Base-by-base conservation (phyloP, 1,284 basidiomycete species). In the Coriolopsis trogii region DNA sequence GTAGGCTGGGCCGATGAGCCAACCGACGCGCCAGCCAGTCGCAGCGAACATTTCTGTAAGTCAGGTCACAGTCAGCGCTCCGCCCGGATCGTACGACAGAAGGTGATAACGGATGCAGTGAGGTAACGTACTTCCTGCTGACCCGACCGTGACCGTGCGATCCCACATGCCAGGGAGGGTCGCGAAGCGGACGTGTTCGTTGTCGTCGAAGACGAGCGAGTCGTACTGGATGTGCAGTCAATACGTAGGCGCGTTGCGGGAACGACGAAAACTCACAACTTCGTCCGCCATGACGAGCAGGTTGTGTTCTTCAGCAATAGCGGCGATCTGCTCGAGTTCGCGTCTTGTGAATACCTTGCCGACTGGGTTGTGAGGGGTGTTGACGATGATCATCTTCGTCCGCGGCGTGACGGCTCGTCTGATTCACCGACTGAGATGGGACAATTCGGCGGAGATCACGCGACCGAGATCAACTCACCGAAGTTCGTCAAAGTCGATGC, bases 151-250 rank as follows among this genome's bases (percentile, higher is more conserved):
- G 46, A 94, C 77, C 0, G 92, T 94, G 34, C 91, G 87, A 60
- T 98, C 93, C 95, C 95, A 99, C 94, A 98, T 97, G n/a, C 93
- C 92, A 8, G 93, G 94, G 25, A 98, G 79, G 24, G 79, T 91
- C 3, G 96, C 96, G 60, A 99, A 91, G 46, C 95, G 87, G 50
- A 95, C 77, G 69, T 99, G 97, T 66, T 95, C 84, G 61, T 89
- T 86, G 39, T 79, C 84, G 62, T 96, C 93, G 64, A 89, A 98
- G 5, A 95, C 86, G 29, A 99, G 84, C 64, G 89, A 92, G 66
- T 99, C 97, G 70, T 99, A 99, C 88, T 93, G 55, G 13, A 30
- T 25, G 45, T 36, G 23, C 26, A 28, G 33, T 20, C 53, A 16
- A 29, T 7, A 16, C 13, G 23, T n/a, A 1, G 41, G 28, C 23